Conservation (phyloP, 129 eudicot species). For the Oenanthe sinensis region DNA sequence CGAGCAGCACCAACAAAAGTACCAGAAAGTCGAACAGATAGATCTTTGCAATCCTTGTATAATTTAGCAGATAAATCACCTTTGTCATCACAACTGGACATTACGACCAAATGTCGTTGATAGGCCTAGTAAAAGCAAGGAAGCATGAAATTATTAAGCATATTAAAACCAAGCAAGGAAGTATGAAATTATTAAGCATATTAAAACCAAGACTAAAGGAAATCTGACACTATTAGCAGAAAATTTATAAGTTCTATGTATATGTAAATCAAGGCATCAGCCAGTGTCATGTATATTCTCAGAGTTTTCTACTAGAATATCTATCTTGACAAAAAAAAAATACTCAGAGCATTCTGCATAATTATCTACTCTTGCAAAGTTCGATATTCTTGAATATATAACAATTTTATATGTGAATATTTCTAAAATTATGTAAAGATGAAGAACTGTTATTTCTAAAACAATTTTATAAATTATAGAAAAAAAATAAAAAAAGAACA, state of each 20-base stretch:
- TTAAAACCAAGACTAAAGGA: neutral
- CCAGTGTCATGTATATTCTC: neutral
- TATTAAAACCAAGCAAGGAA: slow-evolving; percentile 3
- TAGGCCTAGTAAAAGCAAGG: slow-evolving; percentile 46
- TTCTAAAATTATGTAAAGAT: neutral
- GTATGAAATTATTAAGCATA: neutral
- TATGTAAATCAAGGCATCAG: neutral
- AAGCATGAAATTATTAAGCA: slow-evolving; percentile 5
- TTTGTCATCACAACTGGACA: slow-evolving; percentile 32
- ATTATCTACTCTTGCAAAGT: neutral
- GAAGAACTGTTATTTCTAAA: neutral
- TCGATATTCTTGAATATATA: neutral
- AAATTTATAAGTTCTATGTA: neutral
- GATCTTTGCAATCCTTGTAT: slow-evolving; percentile 74
- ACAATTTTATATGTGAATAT: neutral
- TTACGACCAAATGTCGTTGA: slow-evolving; percentile 40
- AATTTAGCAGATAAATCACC: slow-evolving; percentile 32
- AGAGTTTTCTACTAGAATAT: neutral
- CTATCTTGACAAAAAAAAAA: neutral
- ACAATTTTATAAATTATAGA: neutral
- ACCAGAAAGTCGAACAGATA: slow-evolving; percentile 62
- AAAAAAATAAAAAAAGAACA: neutral
- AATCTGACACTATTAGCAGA: neutral
- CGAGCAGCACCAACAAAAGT: slow-evolving; percentile 67
- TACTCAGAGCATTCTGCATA: neutral